These are phyloP conservation scores for Wickerhamiella vanderwaltii DNA, from an alignment of 805 yeast species.

Conservation along the genomic window DNA sequence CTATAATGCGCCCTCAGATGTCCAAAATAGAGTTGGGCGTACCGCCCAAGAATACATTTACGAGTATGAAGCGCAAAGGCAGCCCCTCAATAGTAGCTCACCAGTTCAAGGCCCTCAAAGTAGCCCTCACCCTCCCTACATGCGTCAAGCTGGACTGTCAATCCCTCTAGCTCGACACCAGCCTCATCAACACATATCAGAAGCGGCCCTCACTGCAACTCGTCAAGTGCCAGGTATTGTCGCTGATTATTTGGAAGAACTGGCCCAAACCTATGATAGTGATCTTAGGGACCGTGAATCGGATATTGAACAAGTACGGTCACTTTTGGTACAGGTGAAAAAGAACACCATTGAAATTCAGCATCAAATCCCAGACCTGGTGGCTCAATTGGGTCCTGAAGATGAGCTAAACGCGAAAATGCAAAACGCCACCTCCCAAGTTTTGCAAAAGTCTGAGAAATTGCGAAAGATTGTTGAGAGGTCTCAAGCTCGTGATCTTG, in stretches of 20 bases:
- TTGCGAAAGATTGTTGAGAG: constrained; percentile 43
- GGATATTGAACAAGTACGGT: constrained; percentile 38
- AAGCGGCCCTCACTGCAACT: constrained; percentile 16
- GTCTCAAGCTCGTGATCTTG: constrained; percentile 50
- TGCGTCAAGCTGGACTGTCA: constrained; percentile 1
- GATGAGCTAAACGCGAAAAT: constrained; percentile 17
- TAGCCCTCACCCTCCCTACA: constrained; percentile 21
- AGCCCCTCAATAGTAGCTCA: constrained; percentile 18
- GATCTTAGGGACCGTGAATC: constrained; percentile 44
- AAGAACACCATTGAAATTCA: constrained; percentile 32
- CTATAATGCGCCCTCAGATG: constrained; percentile 36
- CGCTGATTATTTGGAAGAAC: constrained; percentile 26
- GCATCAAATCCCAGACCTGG: constrained; percentile 23
- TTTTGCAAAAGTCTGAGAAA: constrained; percentile 24
- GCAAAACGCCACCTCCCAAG: constrained; percentile 23
- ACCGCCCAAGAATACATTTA: constrained; percentile 31
- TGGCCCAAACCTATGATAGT: constrained; percentile 39
- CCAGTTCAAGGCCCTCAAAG: background rate
- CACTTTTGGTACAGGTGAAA: constrained; percentile 32
- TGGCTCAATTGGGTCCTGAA: constrained; percentile 25
- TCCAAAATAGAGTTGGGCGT: constrained; percentile 32
- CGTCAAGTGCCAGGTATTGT: constrained; percentile 18
- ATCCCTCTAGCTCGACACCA: constrained; percentile 8
- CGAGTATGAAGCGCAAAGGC: constrained; percentile 23
- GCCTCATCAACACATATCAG: constrained; percentile 19